phyloP scores from a whole-genome alignment of 768 basidiomycete species.

The Leccinum olivaceopallidum region DNA sequence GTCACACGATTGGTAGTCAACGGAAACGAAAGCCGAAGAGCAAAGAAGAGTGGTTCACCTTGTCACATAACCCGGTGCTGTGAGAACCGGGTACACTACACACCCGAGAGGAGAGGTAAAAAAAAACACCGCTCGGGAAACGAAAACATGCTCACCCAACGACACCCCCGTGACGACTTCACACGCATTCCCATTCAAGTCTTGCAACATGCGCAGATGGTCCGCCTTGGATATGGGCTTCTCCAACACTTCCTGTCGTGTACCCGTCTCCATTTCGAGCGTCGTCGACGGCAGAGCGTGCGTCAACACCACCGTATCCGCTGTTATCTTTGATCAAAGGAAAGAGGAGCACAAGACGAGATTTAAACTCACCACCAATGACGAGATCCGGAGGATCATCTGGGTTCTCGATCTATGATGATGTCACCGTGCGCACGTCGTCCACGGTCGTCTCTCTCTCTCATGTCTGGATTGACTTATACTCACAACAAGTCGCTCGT shows the following conservation, averaged over 20 bases:
- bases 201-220: slow-evolving; percentile 83
- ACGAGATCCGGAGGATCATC: slow-evolving; percentile 80
- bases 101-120: neutral
- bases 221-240: slow-evolving; percentile 82
- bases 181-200: slow-evolving; percentile 83
- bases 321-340: slow-evolving; percentile 39
- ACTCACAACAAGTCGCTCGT: slow-evolving; percentile 74
- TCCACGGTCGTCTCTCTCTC: neutral
- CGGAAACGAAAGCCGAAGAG: neutral
- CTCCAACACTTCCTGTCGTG: slow-evolving; percentile 78
- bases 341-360: neutral
- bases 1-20: neutral
- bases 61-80: slow-evolving; percentile 73
- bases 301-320: slow-evolving; percentile 94
- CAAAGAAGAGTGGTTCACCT: slow-evolving; percentile 43
- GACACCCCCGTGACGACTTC: slow-evolving; percentile 93
- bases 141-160: slow-evolving; percentile 54
- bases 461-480: neutral
- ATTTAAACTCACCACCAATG: slow-evolving; percentile 55
- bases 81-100: slow-evolving; percentile 71
- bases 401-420: slow-evolving; percentile 46
- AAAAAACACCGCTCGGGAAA: neutral
- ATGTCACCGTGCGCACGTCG: neutral
- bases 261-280: slow-evolving; percentile 39
- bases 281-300: slow-evolving; percentile 65